phyloP scores from a whole-genome alignment of 129 eudicot genomes.

The Oenanthe sinensis region DNA sequence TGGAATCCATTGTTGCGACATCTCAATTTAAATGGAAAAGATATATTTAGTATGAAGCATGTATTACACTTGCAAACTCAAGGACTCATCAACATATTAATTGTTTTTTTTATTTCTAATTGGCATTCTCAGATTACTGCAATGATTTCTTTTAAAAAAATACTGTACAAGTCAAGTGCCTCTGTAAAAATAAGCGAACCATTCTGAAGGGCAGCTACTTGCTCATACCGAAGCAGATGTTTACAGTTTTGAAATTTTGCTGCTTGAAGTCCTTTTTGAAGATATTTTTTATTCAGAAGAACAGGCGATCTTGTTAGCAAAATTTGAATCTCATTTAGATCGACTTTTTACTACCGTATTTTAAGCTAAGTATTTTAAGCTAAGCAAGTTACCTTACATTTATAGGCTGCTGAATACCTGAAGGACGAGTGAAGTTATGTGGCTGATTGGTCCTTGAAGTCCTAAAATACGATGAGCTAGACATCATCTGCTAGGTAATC shows the following conservation, averaged over 20 bases:
- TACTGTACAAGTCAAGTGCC: constrained; percentile 30
- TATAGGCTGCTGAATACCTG: constrained; percentile 49
- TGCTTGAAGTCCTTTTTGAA: constrained; percentile 70
- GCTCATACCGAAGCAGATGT: constrained; percentile 54
- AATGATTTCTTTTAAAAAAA: constrained; percentile 44
- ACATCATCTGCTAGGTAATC: constrained; percentile 46
- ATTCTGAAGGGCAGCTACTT: constrained; percentile 42
- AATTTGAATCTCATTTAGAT: neutral
- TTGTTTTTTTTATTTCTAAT: neutral
- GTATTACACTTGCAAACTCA: neutral
- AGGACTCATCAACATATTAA: neutral
- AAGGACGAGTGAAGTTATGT: constrained; percentile 30
- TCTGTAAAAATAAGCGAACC: constrained; percentile 30
- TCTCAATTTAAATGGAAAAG: constrained; percentile 33
- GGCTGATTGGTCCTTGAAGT: constrained; percentile 55
- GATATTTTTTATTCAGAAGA: constrained; percentile 49
- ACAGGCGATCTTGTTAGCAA: constrained; percentile 47
- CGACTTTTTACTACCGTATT: neutral
- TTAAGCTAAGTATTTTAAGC: neutral
- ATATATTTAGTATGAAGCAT: constrained; percentile 35
- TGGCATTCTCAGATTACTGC: constrained; percentile 49
- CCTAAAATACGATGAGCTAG: constrained; percentile 47
- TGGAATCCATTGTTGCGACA: constrained; percentile 53
- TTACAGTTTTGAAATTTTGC: constrained; percentile 53
- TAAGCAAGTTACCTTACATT: neutral